Conservation (phyloP, 2,329 filamentous ascomycete genomes). For the Hypocrella siamensis region DNA sequence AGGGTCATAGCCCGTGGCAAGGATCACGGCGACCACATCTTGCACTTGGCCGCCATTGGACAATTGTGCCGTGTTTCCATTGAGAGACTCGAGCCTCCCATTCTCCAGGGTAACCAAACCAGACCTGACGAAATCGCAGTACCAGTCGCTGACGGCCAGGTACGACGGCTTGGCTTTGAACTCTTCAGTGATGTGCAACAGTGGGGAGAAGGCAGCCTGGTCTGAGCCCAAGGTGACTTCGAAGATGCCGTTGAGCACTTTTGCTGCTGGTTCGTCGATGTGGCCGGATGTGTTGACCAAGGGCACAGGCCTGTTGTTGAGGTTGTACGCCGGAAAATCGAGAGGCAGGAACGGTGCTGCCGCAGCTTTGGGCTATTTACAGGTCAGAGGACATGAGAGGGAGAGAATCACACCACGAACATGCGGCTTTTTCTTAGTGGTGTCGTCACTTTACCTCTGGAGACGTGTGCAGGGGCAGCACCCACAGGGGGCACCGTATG, state of each 20-base stretch:
- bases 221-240: slow-evolving; percentile 32
- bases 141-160: slow-evolving; percentile 55
- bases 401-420: not conserved
- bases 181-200: slow-evolving; percentile 20
- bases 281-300: slow-evolving; percentile 50
- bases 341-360: slow-evolving; percentile 53
- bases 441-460: slow-evolving; percentile 34
- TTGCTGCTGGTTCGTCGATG: slow-evolving; percentile 41
- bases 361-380: slow-evolving; percentile 22
- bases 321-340: slow-evolving; percentile 58
- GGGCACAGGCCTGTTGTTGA: slow-evolving; percentile 41
- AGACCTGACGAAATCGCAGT: slow-evolving; percentile 57
- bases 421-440: no score
- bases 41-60: slow-evolving; percentile 21
- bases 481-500: slow-evolving; percentile 54
- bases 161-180: slow-evolving; percentile 40
- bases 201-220: slow-evolving; percentile 33
- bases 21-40: slow-evolving; percentile 49
- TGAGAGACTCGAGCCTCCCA: slow-evolving; percentile 26
- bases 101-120: slow-evolving; percentile 37
- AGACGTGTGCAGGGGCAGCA: slow-evolving; percentile 44
- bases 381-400: not conserved
- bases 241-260: slow-evolving; percentile 34
- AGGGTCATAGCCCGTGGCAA: slow-evolving; percentile 63
- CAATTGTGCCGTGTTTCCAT: slow-evolving; percentile 19